These are phyloP conservation scores for Phytopythium litorale DNA, from an alignment of 352 stramenopile species.

Conservation along the genomic window DNA sequence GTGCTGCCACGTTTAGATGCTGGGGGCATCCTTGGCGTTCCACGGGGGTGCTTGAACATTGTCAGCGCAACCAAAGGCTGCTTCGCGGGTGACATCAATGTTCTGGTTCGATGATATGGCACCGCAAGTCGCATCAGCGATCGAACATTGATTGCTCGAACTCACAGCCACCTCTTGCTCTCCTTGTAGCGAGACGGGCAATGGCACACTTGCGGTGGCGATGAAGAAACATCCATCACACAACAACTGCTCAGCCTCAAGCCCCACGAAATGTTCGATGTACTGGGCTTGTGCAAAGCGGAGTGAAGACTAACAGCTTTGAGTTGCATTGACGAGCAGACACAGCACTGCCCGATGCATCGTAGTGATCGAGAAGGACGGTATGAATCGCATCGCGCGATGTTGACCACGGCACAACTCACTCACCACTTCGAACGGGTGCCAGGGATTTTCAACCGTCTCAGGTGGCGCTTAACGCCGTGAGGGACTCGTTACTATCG, in stretches of 20 bases:
- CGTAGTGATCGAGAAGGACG: slow-evolving; percentile 95
- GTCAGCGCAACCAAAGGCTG: slow-evolving; percentile 80
- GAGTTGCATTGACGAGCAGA: slow-evolving; percentile 18
- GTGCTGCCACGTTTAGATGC: slow-evolving; percentile 31
- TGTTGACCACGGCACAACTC: slow-evolving; percentile 16
- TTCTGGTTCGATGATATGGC: slow-evolving; percentile 28
- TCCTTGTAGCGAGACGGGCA: slow-evolving; percentile 37
- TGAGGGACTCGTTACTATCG: background rate
- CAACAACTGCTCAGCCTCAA: slow-evolving; percentile 64
- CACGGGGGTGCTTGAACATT: slow-evolving; percentile 73
- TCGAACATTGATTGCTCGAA: background rate
- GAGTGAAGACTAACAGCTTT: background rate
- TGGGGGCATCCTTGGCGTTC: slow-evolving; percentile 64
- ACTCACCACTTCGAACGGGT: slow-evolving; percentile 49
- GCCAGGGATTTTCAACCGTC: slow-evolving; percentile 93
- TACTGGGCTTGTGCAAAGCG: background rate
- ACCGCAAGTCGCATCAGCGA: too few relatives aligned
- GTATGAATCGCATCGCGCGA: slow-evolving; percentile 23
- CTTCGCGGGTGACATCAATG: slow-evolving; percentile 52
- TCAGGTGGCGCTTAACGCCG: slow-evolving; percentile 35
- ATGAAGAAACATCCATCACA: slow-evolving; percentile 73
- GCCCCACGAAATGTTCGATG: slow-evolving; percentile 39
- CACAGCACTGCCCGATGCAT: slow-evolving; percentile 82
- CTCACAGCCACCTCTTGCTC: background rate
- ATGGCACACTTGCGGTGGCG: slow-evolving; percentile 51